Base-by-base conservation (phyloP, 2,329 filamentous ascomycete species). In the Fusarium siculi region DNA sequence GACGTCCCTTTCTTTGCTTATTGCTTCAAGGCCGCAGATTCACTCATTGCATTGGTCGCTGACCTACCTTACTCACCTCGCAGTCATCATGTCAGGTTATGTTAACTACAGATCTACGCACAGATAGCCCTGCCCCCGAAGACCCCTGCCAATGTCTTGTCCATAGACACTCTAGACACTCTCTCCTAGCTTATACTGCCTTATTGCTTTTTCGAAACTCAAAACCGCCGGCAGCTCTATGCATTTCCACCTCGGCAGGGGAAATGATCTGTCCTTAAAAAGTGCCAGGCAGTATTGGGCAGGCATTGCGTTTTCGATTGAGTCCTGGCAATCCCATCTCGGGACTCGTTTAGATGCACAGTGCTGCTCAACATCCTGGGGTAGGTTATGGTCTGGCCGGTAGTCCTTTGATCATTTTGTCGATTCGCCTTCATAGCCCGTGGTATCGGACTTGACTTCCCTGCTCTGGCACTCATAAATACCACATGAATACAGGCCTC, bases 161-260 rank as follows among this genome's bases (percentile, higher is more conserved):
- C 62, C 44, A 57, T 60, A 59, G 70, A 58, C 44, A 73, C 65
- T 74, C 66, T 68, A 59, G 70, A 58, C 44, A 73, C 65, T 74
- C 66, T 68, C 34, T 74, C 69, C 59, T 72, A 53, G 50, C 34
- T 53, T 61, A 75, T 75, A 70, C 47, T 40, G 46, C 47, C 67
- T 55, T 68, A 64, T 74, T 75, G 74, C 68, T 54, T 55, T 54
- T 55, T 61, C 46, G 47, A 42, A 62, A 50, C 57, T 59, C 54
- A 55, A 56, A 59, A 36, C 53, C 47, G 34, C 60, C 63, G 49
- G 47, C 47, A 63, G 57, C 63, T 60, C 44, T 50, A 52, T 52
- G 46, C 23, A 59, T 55, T 59, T 72, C 25, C 46, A 37, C 58
- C 54, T 54, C 60, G 37, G 37, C 37, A n/a, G 40, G 49, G 36